Evolutionary conservation across 2,329 filamentous ascomycete species (phyloP).

Genomic region (Pseudogymnoascus sp.): DNA sequence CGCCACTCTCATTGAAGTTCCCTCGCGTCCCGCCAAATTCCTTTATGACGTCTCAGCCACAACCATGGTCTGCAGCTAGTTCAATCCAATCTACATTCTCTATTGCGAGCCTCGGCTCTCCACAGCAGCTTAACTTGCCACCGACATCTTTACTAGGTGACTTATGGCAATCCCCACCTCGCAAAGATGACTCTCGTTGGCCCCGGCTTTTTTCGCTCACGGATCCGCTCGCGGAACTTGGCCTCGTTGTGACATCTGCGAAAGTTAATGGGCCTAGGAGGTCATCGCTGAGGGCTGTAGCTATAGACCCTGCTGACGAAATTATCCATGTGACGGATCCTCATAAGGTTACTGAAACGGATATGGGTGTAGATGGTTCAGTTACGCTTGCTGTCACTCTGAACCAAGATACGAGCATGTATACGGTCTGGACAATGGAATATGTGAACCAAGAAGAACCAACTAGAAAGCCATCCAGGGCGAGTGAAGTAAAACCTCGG

Average conservation of each 20-base stretch:
- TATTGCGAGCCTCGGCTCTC: slow-evolving; percentile 47
- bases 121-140: slow-evolving; percentile 45
- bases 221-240: slow-evolving; percentile 78
- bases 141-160: slow-evolving; percentile 48
- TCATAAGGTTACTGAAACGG: slow-evolving; percentile 51
- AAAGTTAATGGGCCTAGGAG: slow-evolving; percentile 33
- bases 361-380: slow-evolving; percentile 34
- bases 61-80: slow-evolving; percentile 40
- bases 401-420: slow-evolving; percentile 66
- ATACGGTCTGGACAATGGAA: slow-evolving; percentile 76
- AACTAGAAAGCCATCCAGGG: slow-evolving; percentile 37
- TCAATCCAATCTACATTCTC: slow-evolving; percentile 47
- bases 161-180: slow-evolving; percentile 47
- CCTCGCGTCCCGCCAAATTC: slow-evolving; percentile 69
- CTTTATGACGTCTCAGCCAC: slow-evolving; percentile 64
- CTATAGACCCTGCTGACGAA: slow-evolving; percentile 71
- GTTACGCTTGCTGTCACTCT: slow-evolving; percentile 72
- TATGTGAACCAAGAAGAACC: slow-evolving; percentile 59
- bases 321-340: slow-evolving; percentile 58
- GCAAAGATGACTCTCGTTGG: slow-evolving; percentile 51
- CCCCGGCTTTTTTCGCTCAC: slow-evolving; percentile 75
- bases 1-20: slow-evolving; percentile 47
- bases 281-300: slow-evolving; percentile 36
- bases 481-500: slow-evolving; percentile 25
- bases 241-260: slow-evolving; percentile 57